Base-by-base conservation (phyloP, 1,139 yeast species). In the Yamadazyma taylorii region DNA sequence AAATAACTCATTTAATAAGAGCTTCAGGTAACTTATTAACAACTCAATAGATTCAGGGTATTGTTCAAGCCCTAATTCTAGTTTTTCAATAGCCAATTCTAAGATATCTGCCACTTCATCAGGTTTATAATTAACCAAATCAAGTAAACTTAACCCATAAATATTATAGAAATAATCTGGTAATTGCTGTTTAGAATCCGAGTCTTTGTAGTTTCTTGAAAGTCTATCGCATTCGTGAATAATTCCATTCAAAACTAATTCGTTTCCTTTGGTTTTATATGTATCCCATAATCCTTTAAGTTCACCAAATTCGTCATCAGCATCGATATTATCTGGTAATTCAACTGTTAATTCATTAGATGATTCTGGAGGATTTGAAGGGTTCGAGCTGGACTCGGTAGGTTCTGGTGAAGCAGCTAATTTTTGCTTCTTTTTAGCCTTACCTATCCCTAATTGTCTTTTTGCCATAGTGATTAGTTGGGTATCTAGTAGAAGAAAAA, bases 141-240 rank as follows among this genome's bases (percentile, higher is more conserved):
- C 88, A 26, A 83, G 71, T 37, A 90, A 66, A 0, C 95, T 81
- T 35, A 77, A 63, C 0, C 88, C 89, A 56, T 89, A 90, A 23
- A 85, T 76, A 7, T 81, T 66, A 55, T 87, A 86, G 59, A 88
- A 87, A 33, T 68, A 69, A 14, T 79, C 80, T 12, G 82, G 78
- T 15, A 85, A 56, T 33, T 51, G 43, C 15, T 46, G 46, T 8
- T n/a, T n/a, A n/a, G 33, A 6, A 24, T 48, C 42, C 39, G 57
- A 52, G 13, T 12, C 30, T 5, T 28, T 28, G 14, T 25, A 16
- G 50, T 72, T 69, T 50, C 96, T 72, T 48, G 88, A 68, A 29
- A 88, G 58, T 33, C 95, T 66, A 53, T 90, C 97, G 61, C 96
- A 85, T 58, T 92, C 97, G 53, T 92, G 96, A 15, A 92, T 78